Evolutionary conservation across 805 yeast genomes (phyloP), one percentile per base, ranked within the genome.

Genomic region (Lachancea kluyveri): DNA sequence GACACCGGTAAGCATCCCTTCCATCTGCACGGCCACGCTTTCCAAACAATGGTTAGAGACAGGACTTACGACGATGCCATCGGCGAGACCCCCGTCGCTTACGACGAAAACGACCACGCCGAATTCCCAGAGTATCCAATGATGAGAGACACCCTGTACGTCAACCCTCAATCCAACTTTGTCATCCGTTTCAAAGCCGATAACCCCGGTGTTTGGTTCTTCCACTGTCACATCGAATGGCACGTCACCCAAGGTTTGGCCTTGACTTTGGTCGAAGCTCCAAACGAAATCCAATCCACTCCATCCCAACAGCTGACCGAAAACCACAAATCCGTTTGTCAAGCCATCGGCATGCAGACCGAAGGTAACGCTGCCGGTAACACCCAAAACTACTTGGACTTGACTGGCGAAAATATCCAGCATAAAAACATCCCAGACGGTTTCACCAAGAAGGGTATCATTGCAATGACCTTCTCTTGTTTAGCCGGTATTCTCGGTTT

Each of bases 201-300:
- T 57, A 92, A 92, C 60, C 98, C 97, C 19, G 98, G 98, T 67
- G 88, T 88, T 26, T 90, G 97, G 98, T 74, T 79, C 60, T 92
- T 92, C 94, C 98, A 90, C 66, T 90, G 98, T 64, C 98, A 90
- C 59, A 82, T 92, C 52, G 97, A 92, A 59, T 90, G 98, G 98
- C 98, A 92, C 66, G 72, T 90, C 68, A 72, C 78, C 52, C 97
- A 92, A 67, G 98, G 98, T 52, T 72, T 90, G 49, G 94, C 94
- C 8, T 48, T 87, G 35, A 67, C 70, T 8, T 64, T 92, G 26
- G 64, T 90, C 33, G 98, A 90, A 64, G 95, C 86, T 35, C 98
- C 98, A 17, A 45, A 57, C 8, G 68, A 69, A 35, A 67, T 90
- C 30, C 85, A 79, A 57, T 59, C 57, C 12, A 64, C 66, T 35